phyloP scores from a whole-genome alignment of 495 filamentous ascomycete genomes.

The Tricharina praecox region DNA sequence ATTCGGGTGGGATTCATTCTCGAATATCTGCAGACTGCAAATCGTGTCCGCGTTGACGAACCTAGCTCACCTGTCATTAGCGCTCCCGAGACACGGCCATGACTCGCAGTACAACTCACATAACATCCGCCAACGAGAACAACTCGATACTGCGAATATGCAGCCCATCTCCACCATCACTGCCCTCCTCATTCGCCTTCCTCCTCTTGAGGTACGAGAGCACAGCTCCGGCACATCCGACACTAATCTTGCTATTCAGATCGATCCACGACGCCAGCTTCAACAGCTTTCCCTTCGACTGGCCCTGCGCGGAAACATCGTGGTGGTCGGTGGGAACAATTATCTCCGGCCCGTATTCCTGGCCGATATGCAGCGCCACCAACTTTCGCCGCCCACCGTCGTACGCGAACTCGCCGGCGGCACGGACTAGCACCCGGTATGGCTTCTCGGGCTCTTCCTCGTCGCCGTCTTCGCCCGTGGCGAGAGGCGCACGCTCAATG shows the following conservation, averaged over 20 bases:
- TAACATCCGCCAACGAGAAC: slow-evolving; percentile 57
- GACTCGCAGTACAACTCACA: slow-evolving; percentile 35
- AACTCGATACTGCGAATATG: slow-evolving; percentile 51
- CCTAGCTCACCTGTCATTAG: slow-evolving; percentile 29
- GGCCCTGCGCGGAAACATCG: slow-evolving; percentile 22
- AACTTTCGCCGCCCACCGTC: slow-evolving; percentile 53
- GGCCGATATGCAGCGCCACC: slow-evolving; percentile 36
- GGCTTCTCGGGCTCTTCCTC: background rate
- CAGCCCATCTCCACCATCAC: slow-evolving; percentile 38
- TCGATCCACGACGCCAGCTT: slow-evolving; percentile 59
- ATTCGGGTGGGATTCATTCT: slow-evolving; percentile 70
- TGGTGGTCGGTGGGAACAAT: slow-evolving; percentile 39
- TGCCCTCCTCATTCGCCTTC: slow-evolving; percentile 42
- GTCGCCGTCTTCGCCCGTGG: background rate
- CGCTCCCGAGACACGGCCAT: background rate
- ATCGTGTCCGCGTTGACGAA: slow-evolving; percentile 70
- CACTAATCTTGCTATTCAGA: slow-evolving; percentile 53
- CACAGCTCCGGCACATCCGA: slow-evolving; percentile 75
- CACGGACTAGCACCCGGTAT: slow-evolving; percentile 29
- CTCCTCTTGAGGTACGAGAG: slow-evolving; percentile 62
- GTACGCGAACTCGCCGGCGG: slow-evolving; percentile 62
- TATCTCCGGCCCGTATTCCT: slow-evolving; percentile 35
- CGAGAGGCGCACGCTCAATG: slow-evolving; percentile 27
- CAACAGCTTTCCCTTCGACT: slow-evolving; percentile 47
- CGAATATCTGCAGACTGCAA: slow-evolving; percentile 68